Conservation (phyloP, 164 flowering plant genomes). For the Berberis thunbergii region DNA sequence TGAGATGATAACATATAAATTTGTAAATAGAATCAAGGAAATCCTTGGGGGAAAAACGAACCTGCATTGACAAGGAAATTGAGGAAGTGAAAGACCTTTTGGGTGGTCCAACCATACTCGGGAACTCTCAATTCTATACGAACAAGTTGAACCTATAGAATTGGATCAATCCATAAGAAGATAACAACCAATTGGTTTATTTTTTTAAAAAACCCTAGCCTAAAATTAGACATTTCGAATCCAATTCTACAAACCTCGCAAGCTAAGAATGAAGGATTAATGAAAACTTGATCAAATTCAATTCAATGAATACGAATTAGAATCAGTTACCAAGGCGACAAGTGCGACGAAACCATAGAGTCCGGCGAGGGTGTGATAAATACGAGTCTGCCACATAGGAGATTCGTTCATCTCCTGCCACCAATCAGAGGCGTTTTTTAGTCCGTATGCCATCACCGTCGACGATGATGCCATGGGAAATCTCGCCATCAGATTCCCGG, state of each 20-base stretch:
- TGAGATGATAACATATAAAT: not conserved
- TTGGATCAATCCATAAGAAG: not conserved
- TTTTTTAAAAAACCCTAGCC: too few relatives aligned
- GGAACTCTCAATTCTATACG: constrained; percentile 58
- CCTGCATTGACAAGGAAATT: constrained; percentile 57
- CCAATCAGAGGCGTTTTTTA: constrained; percentile 52
- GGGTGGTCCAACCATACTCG: constrained; percentile 65
- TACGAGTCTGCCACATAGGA: constrained; percentile 65
- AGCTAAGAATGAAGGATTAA: not conserved
- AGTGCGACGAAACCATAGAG: constrained; percentile 67
- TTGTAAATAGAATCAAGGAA: not conserved
- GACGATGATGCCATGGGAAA: constrained; percentile 12
- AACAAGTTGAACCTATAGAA: constrained; percentile 41
- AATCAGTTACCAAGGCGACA: constrained; percentile 46
- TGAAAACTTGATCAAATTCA: not conserved
- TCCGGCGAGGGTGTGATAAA: constrained; percentile 60
- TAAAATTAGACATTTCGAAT: too few relatives aligned
- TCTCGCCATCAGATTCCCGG: constrained; percentile 12
- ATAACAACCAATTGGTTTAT: not conserved
- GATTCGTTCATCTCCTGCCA: constrained; percentile 70
- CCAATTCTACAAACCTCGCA: not conserved
- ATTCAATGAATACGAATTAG: not conserved
- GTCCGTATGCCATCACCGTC: constrained; percentile 22
- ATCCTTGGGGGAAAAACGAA: constrained; percentile 12
- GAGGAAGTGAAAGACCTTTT: constrained; percentile 57